Evolutionary conservation across 352 stramenopile species (phyloP), one percentile per base, ranked within the genome.

Genomic region (Pilasporangium apinafurcum): DNA sequence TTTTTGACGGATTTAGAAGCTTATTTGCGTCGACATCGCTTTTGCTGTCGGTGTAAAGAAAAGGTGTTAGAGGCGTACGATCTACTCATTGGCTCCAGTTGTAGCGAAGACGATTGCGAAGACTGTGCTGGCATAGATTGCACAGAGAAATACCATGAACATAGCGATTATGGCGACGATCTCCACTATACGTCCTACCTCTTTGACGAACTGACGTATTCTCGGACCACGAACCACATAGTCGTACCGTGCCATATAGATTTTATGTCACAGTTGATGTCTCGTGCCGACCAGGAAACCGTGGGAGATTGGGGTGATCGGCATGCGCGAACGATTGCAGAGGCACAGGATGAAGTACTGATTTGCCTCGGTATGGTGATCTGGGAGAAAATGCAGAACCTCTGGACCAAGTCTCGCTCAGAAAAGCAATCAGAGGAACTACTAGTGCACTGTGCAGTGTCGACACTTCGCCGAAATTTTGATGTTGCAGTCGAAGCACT

Each of bases 41-140:
- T 93, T 53, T 93, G 81, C 50, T 93, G 81, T 48, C 76, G 81
- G 8, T 93, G 81, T 48, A 93, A 93, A 45, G 81, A 93, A 39
- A 93, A 93, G 45, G 81, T 92, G 30, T 65, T 93, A 47, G 81
- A 93, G 51, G 81, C 81, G 28, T 93, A 91, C 70, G 81, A 93
- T 53, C 44, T 93, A 52, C 66, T 93, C 20, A 83, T 91, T 18
- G 81, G 78, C 4, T 87, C 78, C 37, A 89, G 81, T 30, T 91
- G 78, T 49, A 90, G 76, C 32, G 81, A 93, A 39, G 76, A 87
- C 53, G 81, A 93, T 44, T 93, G 81, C 48, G 81, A 93, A 48
- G 78, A 89, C 56, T 93, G 81, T 28, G 77, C 73, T 17, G 69
- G 67, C 31, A 83, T 91, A 31, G 78, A 90, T 39, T 92, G 76